phyloP scores from a whole-genome alignment of 2,329 filamentous ascomycete species.

The Colletotrichum simmondsii region DNA sequence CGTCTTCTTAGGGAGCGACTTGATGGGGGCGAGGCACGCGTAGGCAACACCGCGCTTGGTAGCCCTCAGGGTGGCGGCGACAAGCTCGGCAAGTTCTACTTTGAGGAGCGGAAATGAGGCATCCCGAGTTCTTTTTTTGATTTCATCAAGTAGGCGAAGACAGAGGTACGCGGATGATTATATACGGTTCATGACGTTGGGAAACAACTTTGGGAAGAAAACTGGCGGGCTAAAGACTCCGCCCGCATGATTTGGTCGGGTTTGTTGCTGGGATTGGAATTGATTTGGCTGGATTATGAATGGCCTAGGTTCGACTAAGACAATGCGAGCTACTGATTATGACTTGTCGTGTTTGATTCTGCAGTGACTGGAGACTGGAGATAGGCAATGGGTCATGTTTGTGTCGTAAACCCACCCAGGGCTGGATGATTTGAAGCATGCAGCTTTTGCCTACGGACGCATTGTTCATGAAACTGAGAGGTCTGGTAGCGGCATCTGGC shows the following conservation, averaged over 20 bases:
- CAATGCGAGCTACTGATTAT: constrained; percentile 18
- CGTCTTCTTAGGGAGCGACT: constrained; percentile 71
- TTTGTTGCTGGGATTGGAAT: background rate
- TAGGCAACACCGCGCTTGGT: constrained; percentile 51
- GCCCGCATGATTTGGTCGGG: constrained; percentile 19
- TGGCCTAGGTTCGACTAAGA: constrained; percentile 16
- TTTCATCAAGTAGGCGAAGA: background rate
- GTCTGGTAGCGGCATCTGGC: no score
- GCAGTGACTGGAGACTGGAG: no score
- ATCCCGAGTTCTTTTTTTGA: background rate
- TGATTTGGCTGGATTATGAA: constrained; percentile 13
- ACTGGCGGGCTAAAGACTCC: background rate
- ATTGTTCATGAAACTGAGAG: no score
- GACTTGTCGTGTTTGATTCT: no score
- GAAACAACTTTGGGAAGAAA: background rate
- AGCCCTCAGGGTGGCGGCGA: constrained; percentile 57
- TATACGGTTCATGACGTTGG: background rate
- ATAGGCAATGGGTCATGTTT: no score
- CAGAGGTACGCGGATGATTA: background rate
- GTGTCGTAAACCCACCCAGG: no score
- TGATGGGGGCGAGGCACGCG: constrained; percentile 59
- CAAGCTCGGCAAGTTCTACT: constrained; percentile 68
- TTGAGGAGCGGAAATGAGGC: constrained; percentile 59
- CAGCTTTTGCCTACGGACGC: no score
- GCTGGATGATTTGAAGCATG: no score